Evolutionary conservation across 106 monocot genomes (phyloP), one percentile per base, ranked within the genome.

Genomic region (Xerophyta viscosa): DNA sequence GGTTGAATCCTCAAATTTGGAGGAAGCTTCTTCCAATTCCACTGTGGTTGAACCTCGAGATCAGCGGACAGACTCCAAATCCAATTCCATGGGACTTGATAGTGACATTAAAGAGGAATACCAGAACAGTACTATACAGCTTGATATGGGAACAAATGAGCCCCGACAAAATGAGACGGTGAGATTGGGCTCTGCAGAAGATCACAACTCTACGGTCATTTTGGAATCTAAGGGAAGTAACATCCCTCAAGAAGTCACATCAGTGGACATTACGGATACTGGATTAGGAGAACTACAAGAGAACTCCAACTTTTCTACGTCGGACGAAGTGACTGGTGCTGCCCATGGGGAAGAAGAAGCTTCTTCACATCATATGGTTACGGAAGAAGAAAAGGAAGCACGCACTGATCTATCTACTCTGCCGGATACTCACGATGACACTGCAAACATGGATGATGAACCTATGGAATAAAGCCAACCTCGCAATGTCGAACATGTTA

Each of bases 341-440:
- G 23, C 25, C 8, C 10, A 62, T 8, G 23, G 50, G 2, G 41
- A 39, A n/a, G 1, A 20, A 8, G 20, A 27, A 22, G 39, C 20
- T 52, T 41, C 41, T 27, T 52, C 28, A 2, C 24, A 42, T 42
- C 41, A 44, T 36, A 12, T 29, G 24, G 43, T 64, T 13, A 51
- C 22, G 14, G 39, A 31, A 4, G 56, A 66, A 41, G 48, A 66
- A 31, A 54, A 20, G 19, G 56, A 57, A 15, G 46, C 56, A 8
- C 55, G 36, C 0, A 48, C 12, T 18, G 56, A 48, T 49, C 66
- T 57, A 10, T 66, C 66, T 4, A 57, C 66, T 43, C 31, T 54
- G 24, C 43, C 53, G 4, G 54, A 29, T 17, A 46, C 15, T 18
- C 27, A 46, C 18, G 30, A 9, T 22, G 41, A 29, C 5, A 10